phyloP scores from a whole-genome alignment of 2,329 filamentous ascomycete species.

The Trichoderma endophyticum region DNA sequence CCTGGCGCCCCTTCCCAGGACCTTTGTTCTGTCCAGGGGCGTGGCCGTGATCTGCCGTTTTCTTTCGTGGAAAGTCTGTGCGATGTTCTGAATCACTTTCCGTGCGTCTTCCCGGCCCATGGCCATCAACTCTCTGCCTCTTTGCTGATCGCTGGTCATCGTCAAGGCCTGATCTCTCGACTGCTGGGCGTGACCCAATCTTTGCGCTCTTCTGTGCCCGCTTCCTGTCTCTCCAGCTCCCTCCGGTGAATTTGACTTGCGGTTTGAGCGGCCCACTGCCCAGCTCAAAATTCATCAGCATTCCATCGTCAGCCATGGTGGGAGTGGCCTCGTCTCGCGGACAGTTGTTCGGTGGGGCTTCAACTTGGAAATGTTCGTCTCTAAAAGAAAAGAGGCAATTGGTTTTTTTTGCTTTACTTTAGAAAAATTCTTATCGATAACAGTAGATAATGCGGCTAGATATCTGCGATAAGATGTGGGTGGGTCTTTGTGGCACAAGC shows the following conservation, averaged over 20 bases:
- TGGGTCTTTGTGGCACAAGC: neutral
- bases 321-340: neutral
- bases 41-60: neutral
- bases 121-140: slow-evolving; percentile 41
- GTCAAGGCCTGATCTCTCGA: slow-evolving; percentile 26
- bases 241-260: slow-evolving; percentile 72
- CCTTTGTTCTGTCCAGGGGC: slow-evolving; percentile 15
- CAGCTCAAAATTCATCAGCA: slow-evolving; percentile 89
- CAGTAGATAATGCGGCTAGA: neutral
- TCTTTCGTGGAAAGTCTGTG: neutral
- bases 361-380: neutral
- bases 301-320: slow-evolving; percentile 86
- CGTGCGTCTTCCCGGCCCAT: slow-evolving; percentile 21
- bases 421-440: slow-evolving; percentile 15
- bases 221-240: slow-evolving; percentile 87
- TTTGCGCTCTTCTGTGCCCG: slow-evolving; percentile 52
- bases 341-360: slow-evolving; percentile 15
- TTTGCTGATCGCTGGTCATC: slow-evolving; percentile 41
- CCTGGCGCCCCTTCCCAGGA: slow-evolving; percentile 42
- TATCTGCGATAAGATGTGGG: neutral
- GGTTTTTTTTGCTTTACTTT: neutral
- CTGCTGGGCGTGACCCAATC: slow-evolving; percentile 23
- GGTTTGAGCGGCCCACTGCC: slow-evolving; percentile 62
- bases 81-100: slow-evolving; percentile 8
- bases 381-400: neutral